Conservation (phyloP, 2,329 filamentous ascomycete species). For the Epicoccum nigrum region DNA sequence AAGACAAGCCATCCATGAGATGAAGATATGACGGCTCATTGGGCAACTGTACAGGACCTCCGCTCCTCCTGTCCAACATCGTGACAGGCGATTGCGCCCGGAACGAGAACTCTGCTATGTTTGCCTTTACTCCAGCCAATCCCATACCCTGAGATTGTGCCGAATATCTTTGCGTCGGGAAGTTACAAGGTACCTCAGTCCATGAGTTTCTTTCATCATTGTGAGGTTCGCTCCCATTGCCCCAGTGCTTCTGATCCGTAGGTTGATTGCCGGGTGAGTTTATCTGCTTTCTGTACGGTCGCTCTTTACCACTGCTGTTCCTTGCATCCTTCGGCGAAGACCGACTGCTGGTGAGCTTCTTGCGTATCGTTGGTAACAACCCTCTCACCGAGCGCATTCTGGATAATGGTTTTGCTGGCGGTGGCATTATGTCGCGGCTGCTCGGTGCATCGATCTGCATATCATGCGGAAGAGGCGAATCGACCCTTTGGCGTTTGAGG, state of each 20-base stretch:
- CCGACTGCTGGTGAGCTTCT: conserved; percentile 26
- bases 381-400: conserved; percentile 37
- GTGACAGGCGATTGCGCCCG: conserved; percentile 27
- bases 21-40: conserved; percentile 38
- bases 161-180: background rate
- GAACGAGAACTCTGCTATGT: conserved; percentile 26
- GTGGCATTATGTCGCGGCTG: conserved; percentile 49
- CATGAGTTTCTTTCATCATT: too few species aligned
- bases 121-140: conserved; percentile 11
- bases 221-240: too few species aligned
- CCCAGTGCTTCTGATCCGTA: conserved; percentile 4
- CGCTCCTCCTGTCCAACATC: background rate
- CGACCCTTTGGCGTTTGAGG: conserved; percentile 41
- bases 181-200: too few species aligned
- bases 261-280: too few species aligned
- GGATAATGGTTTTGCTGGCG: conserved; percentile 38
- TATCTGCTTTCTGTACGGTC: conserved; percentile 20
- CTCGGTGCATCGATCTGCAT: conserved; percentile 23
- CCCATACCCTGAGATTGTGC: conserved; percentile 10
- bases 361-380: conserved; percentile 31
- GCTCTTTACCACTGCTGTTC: background rate
- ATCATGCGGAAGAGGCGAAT: conserved; percentile 31
- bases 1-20: conserved; percentile 39
- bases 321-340: conserved; percentile 4
- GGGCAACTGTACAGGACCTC: conserved; percentile 19